phyloP scores from a whole-genome alignment of 2,329 filamentous ascomycete species.

The Endocalyx cinctus region DNA sequence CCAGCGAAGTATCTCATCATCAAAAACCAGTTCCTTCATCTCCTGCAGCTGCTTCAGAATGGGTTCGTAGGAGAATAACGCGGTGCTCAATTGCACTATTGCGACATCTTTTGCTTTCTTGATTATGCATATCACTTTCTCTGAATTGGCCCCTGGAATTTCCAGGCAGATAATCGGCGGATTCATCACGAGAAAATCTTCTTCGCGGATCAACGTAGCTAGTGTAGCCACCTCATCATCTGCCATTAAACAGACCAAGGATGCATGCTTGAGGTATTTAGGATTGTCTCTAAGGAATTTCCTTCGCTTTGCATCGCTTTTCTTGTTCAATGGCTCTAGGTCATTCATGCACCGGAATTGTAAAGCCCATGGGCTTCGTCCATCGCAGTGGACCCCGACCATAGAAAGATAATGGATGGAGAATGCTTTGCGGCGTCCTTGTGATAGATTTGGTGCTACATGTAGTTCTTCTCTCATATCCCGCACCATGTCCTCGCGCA shows the following conservation, averaged over 20 bases:
- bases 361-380: slow-evolving; percentile 5
- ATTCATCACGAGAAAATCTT: slow-evolving; percentile 2
- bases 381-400: slow-evolving; percentile 30
- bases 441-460: slow-evolving; percentile 37
- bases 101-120: slow-evolving; percentile 1
- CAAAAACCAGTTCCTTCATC: slow-evolving; percentile 8
- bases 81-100: slow-evolving; percentile 6
- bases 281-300: slow-evolving; percentile 9
- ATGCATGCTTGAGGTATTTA: slow-evolving; percentile 9
- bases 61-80: slow-evolving; percentile 8
- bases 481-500: slow-evolving; percentile 66
- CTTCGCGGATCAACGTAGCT: slow-evolving; percentile 1
- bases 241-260: slow-evolving; percentile 5
- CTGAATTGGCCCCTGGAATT: slow-evolving; percentile 4
- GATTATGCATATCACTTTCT: background rate
- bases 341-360: slow-evolving; percentile 4
- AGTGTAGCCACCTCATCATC: slow-evolving; percentile 4
- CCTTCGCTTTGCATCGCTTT: slow-evolving; percentile 1
- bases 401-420: slow-evolving; percentile 30
- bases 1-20: too few species aligned
- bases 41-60: slow-evolving; percentile 8
- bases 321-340: slow-evolving; percentile 5
- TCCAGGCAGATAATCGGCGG: slow-evolving; percentile 8
- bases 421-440: slow-evolving; percentile 33
- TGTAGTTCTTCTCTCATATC: slow-evolving; percentile 55